A percentile compares a stretch with the other conserved stretches of the same genome.
phyloP scores from a whole-genome alignment of 2,329 filamentous ascomycete genomes.

The Cordyceps pruinosa region DNA sequence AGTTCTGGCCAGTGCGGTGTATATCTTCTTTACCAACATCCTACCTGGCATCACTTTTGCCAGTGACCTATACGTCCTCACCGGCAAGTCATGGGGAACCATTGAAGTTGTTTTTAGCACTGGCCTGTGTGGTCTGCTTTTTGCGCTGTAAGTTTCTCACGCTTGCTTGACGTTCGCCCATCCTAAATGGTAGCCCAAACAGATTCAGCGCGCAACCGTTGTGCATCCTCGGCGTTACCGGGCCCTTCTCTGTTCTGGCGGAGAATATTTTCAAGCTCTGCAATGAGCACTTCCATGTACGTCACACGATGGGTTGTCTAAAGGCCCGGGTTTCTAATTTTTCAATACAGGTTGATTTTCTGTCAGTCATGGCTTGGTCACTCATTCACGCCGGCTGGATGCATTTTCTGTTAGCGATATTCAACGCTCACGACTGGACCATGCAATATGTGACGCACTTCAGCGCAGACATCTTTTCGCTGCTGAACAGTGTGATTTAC shows the following conservation, averaged over 20 bases:
- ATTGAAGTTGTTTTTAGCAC: slow-evolving; percentile 63
- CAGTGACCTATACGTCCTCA: slow-evolving; percentile 55
- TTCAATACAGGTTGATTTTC: slow-evolving; percentile 44
- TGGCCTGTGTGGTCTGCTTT: slow-evolving; percentile 56
- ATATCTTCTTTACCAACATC: slow-evolving; percentile 61
- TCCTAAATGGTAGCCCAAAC: background rate
- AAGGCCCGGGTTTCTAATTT: background rate
- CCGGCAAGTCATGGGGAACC: slow-evolving; percentile 56
- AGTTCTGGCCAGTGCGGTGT: slow-evolving; percentile 55
- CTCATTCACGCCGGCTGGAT: slow-evolving; percentile 61
- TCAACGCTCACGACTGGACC: slow-evolving; percentile 64
- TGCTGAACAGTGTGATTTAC: slow-evolving; percentile 62
- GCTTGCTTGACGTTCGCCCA: background rate
- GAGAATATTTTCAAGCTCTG: slow-evolving; percentile 59
- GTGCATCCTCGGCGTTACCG: slow-evolving; percentile 59
- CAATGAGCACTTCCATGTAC: slow-evolving; percentile 45
- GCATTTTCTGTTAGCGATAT: slow-evolving; percentile 55
- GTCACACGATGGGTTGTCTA: slow-evolving; percentile 10
- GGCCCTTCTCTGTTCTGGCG: slow-evolving; percentile 59
- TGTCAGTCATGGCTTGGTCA: slow-evolving; percentile 63
- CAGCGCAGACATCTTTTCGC: slow-evolving; percentile 58
- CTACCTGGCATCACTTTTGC: slow-evolving; percentile 62
- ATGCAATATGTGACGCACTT: slow-evolving; percentile 65
- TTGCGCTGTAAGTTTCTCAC: slow-evolving; percentile 42
- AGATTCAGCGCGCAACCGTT: slow-evolving; percentile 54